Base-by-base conservation (phyloP, 2,329 filamentous ascomycete species). In the Nakataea oryzae region DNA sequence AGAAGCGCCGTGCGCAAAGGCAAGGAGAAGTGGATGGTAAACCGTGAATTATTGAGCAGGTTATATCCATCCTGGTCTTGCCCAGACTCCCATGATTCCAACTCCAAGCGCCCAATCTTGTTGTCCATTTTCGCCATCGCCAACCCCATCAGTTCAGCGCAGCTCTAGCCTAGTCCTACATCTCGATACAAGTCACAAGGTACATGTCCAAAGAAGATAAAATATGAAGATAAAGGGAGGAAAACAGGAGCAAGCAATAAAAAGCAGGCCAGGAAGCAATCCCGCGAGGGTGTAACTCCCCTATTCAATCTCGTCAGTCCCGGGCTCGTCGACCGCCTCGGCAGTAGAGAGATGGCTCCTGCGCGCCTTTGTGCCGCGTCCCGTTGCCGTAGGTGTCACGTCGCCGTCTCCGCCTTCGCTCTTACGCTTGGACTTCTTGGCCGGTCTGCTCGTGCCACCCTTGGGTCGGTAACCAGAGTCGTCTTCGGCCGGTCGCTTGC, bases 401-500 rank as follows among this genome's bases (percentile, higher is more conserved):
- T 28, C 5, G 59, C 63, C 17, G 58, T 66, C 57, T 5, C 63
- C 74, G 30, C 68, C 74, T 59, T 81, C 80, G 67, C 82, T 84
- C 77, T 83, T 85, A 4, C 82, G 77, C 76, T 84, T 86, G 4
- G 41, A n/a, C 72, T 80, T 81, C 75, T 86, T 86, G 0, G 74
- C 73, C 24, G 81, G 81, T 54, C 82, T 75, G 79, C 58, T 79
- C 2, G 76, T 77, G 2, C 82, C 83, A 3, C 80, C 80, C 66
- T 85, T 84, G 3, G 84, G 83, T 63, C 83, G 77, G 69, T 86
- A 86, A 4, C 83, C 83, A 0, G 74, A 72, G 64, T 87, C 84
- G 9, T 86, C 84, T 41, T 85, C 83, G 30, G 72, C 70, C 12
- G 71, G 66, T 17, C 79, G 70, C 73, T 82, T 82, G 50, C 82